Conservation (phyloP, 495 filamentous ascomycete genomes). For the Aspergillus ellipticus region DNA sequence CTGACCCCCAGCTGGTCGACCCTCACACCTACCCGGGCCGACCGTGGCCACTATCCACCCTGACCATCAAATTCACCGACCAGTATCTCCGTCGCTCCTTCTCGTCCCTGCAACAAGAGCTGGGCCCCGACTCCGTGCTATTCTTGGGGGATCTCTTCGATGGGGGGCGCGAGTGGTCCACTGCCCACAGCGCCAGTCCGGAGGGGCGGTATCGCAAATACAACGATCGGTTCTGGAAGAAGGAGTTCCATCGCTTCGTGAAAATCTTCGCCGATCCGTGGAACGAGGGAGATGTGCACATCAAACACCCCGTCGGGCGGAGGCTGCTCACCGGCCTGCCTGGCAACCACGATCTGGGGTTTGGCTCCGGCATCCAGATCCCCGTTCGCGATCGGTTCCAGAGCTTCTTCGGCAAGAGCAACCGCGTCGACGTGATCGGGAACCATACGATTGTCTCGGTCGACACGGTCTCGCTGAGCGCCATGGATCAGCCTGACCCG, state of each 20-base stretch:
- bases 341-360: slow-evolving; percentile 96
- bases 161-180: slow-evolving; percentile 93
- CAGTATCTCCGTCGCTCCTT: slow-evolving; percentile 83
- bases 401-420: slow-evolving; percentile 84
- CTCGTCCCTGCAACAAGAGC: slow-evolving; percentile 58
- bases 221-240: slow-evolving; percentile 73
- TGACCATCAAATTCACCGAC: slow-evolving; percentile 82
- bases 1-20: slow-evolving; percentile 97
- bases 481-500: slow-evolving; percentile 53
- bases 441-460: slow-evolving; percentile 96
- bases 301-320: slow-evolving; percentile 40
- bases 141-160: slow-evolving; percentile 97
- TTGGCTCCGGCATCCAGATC: slow-evolving; percentile 77
- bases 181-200: slow-evolving; percentile 59
- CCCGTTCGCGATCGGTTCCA: slow-evolving; percentile 78
- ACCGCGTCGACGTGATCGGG: slow-evolving; percentile 81
- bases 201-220: slow-evolving; percentile 72
- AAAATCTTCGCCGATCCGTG: slow-evolving; percentile 72
- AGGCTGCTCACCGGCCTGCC: slow-evolving; percentile 79
- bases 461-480: slow-evolving; percentile 82
- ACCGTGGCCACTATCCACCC: slow-evolving; percentile 77
- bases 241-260: slow-evolving; percentile 76
- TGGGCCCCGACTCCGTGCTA: slow-evolving; percentile 77
- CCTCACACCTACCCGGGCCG: slow-evolving; percentile 94
- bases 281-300: slow-evolving; percentile 38